These are phyloP conservation scores for Camillea tinctor DNA, from an alignment of 2,329 filamentous ascomycete species.

Conservation along the genomic window DNA sequence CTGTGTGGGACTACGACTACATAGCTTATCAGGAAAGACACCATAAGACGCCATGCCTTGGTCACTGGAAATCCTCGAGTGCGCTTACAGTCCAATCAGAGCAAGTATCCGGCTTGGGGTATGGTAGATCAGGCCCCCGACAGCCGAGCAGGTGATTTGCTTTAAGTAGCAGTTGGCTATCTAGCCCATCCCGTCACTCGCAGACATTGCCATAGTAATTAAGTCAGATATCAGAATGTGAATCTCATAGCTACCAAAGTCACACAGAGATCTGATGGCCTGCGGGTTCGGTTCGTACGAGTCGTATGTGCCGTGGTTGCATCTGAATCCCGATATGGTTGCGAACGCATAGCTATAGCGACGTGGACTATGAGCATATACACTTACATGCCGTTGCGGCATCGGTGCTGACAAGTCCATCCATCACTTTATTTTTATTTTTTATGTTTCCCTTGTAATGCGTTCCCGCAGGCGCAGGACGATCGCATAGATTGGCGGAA, in stretches of 20 bases:
- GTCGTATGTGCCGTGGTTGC: neutral
- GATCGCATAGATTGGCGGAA: neutral
- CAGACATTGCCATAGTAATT: neutral
- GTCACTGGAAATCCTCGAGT: neutral
- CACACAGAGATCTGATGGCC: neutral
- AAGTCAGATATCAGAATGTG: neutral
- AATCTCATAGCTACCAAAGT: neutral
- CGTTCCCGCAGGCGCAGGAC: neutral
- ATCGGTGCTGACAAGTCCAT: neutral
- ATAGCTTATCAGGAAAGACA: constrained; percentile 14
- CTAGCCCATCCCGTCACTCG: neutral
- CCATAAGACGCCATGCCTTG: constrained; percentile 14
- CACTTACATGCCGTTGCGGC: neutral
- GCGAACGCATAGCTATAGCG: neutral
- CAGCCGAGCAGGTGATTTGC: neutral
- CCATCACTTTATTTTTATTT: neutral
- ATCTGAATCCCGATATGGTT: neutral
- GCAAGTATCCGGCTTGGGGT: constrained; percentile 6
- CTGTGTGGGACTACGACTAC: constrained; percentile 4
- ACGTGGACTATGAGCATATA: neutral
- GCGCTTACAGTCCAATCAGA: constrained; percentile 19
- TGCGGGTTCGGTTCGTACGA: neutral
- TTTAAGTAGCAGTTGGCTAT: neutral
- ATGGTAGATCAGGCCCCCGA: neutral
- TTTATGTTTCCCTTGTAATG: neutral